phyloP scores from a whole-genome alignment of 257 asterid species.

The Solanum tacnaense region DNA sequence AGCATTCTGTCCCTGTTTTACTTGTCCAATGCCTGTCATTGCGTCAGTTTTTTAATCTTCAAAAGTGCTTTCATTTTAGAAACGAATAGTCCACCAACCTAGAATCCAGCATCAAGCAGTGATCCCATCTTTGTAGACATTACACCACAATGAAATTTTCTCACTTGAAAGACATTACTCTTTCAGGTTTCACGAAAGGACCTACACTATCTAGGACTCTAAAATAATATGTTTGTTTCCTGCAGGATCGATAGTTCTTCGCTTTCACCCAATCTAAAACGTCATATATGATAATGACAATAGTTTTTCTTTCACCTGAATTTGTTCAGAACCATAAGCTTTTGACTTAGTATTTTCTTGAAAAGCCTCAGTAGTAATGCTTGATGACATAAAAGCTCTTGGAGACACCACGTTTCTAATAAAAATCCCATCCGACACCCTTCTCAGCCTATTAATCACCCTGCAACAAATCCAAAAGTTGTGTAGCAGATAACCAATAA shows the following conservation, averaged over 20 bases:
- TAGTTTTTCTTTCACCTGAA: constrained; percentile 50
- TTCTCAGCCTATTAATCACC: constrained; percentile 35
- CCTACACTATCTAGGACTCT: not conserved
- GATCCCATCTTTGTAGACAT: not conserved
- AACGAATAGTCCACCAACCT: not conserved
- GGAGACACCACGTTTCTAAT: constrained; percentile 36
- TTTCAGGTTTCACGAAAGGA: not conserved
- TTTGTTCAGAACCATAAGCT: constrained; percentile 92
- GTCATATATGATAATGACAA: not conserved
- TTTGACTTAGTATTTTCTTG: constrained; percentile 37
- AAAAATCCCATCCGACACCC: constrained; percentile 21
- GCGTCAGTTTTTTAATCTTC: not conserved
- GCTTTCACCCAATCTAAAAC: not conserved
- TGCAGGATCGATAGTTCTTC: not conserved
- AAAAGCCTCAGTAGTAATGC: constrained; percentile 48
- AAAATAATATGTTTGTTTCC: not conserved
- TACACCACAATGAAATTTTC: not conserved
- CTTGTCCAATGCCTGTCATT: not conserved
- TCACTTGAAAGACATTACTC: not conserved
- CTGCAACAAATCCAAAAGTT: constrained; percentile 22
- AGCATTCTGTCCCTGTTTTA: not conserved
- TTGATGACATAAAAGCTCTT: constrained; percentile 75
- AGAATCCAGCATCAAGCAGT: not conserved
- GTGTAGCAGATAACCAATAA: not conserved
- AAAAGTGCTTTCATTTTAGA: not conserved